Percentiles rank a stretch among this genome's conserved stretches.
phyloP scores from a whole-genome alignment of 148 eudicot species.

The Rhododendron molle region DNA sequence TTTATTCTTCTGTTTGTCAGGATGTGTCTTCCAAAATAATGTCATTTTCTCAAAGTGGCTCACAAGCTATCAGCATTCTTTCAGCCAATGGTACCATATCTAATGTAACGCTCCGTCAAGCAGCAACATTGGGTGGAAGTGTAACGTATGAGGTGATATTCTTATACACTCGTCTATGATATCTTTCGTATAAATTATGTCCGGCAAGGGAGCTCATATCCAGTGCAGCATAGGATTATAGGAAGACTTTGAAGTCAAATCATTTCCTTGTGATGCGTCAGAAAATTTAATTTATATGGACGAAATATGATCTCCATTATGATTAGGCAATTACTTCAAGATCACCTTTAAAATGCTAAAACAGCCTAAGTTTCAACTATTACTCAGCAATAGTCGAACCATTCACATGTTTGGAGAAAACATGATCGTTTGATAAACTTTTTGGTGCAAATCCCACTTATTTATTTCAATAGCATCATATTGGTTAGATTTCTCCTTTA shows the following conservation, averaged over 20 bases:
- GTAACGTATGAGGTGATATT: conserved; percentile 27
- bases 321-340: neutral
- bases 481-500: neutral
- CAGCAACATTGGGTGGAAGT: conserved; percentile 26
- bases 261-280: neutral
- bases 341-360: neutral
- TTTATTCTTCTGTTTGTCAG: conserved; percentile 13
- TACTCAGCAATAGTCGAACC: neutral
- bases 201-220: neutral
- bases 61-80: conserved; percentile 18
- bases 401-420: conserved; percentile 1
- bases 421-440: neutral
- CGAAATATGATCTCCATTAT: neutral
- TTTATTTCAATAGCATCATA: neutral
- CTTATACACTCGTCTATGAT: neutral
- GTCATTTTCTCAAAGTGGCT: conserved; percentile 23
- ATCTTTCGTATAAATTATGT: neutral
- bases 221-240: neutral
- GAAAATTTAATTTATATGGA: neutral
- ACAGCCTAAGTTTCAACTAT: neutral
- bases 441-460: neutral
- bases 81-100: conserved; percentile 28
- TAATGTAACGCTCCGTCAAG: conserved; percentile 25
- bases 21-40: conserved; percentile 26
- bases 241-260: neutral